These are phyloP conservation scores for Penicillium lividum DNA, from an alignment of 495 filamentous ascomycete species.

Conservation along the genomic window DNA sequence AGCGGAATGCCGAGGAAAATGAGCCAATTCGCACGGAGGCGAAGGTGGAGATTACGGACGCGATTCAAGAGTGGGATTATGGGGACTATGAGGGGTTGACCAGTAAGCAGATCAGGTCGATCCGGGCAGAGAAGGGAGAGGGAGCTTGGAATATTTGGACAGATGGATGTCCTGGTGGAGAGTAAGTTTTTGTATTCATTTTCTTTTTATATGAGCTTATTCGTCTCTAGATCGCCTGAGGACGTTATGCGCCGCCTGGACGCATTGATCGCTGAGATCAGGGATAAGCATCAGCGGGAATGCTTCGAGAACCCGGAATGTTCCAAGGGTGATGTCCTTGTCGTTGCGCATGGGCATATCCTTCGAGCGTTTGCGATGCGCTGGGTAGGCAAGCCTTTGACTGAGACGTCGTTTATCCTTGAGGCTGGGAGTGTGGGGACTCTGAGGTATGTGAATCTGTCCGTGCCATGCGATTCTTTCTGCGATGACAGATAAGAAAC, in stretches of 20 bases:
- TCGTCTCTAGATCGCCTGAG: slow-evolving; percentile 52
- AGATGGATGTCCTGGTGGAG: slow-evolving; percentile 73
- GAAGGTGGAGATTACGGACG: slow-evolving; percentile 67
- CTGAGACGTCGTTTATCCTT: slow-evolving; percentile 52
- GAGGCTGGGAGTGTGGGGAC: slow-evolving; percentile 86
- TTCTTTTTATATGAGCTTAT: background rate
- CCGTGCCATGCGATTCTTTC: background rate
- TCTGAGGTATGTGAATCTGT: slow-evolving; percentile 55
- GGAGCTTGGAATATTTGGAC: slow-evolving; percentile 78
- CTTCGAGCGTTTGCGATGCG: slow-evolving; percentile 87
- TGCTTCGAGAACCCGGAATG: slow-evolving; percentile 44
- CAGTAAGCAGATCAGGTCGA: slow-evolving; percentile 63
- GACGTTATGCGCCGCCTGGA: slow-evolving; percentile 72
- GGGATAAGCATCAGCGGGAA: slow-evolving; percentile 51
- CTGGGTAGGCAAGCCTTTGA: slow-evolving; percentile 72
- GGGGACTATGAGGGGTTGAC: slow-evolving; percentile 93
- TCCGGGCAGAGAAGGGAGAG: slow-evolving; percentile 44
- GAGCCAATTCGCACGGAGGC: slow-evolving; percentile 52
- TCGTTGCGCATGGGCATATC: slow-evolving; percentile 86
- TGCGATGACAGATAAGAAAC: background rate
- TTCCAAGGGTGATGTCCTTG: slow-evolving; percentile 59
- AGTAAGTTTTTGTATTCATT: slow-evolving; percentile 42
- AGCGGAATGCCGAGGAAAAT: slow-evolving; percentile 35
- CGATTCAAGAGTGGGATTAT: slow-evolving; percentile 94
- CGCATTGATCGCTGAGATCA: slow-evolving; percentile 72